phyloP scores from a whole-genome alignment of 305 asterid species.

The Fraxinus ornus region DNA sequence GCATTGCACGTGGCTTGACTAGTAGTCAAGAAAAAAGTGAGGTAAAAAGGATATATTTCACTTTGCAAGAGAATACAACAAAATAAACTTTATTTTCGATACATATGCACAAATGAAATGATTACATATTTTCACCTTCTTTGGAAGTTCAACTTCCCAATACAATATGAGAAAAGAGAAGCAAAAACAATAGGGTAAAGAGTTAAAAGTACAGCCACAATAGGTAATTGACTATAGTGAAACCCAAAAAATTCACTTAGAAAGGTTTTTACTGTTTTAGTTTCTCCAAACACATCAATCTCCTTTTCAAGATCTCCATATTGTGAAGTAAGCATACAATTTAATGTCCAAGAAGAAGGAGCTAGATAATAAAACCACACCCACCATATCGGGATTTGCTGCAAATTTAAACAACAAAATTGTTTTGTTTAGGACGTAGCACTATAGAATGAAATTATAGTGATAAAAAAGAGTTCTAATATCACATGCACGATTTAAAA shows the following conservation, averaged over 20 bases:
- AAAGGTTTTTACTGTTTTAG: constrained; percentile 8
- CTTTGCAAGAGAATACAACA: neutral
- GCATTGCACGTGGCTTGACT: no score
- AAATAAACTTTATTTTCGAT: neutral
- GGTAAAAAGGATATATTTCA: neutral
- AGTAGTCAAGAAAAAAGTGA: neutral
- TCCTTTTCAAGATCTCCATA: constrained; percentile 24
- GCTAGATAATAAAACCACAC: constrained; percentile 22
- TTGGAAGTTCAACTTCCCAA: constrained; percentile 7
- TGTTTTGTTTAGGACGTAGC: neutral
- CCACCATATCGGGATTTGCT: constrained; percentile 32
- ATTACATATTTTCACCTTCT: neutral
- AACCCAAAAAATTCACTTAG: constrained; percentile 25
- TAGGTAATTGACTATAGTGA: constrained; percentile 16
- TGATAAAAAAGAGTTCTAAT: neutral
- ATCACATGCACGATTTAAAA: neutral
- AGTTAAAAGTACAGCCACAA: constrained; percentile 4
- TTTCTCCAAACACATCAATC: constrained; percentile 25
- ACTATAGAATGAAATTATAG: neutral
- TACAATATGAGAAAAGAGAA: neutral
- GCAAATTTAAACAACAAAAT: constrained; percentile 10
- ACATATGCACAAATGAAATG: neutral
- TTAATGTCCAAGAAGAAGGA: constrained; percentile 30
- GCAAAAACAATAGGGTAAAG: neutral
- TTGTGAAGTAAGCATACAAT: constrained; percentile 33